Base-by-base conservation (phyloP, 257 asterid genomes). In the Petunia axillaris region DNA sequence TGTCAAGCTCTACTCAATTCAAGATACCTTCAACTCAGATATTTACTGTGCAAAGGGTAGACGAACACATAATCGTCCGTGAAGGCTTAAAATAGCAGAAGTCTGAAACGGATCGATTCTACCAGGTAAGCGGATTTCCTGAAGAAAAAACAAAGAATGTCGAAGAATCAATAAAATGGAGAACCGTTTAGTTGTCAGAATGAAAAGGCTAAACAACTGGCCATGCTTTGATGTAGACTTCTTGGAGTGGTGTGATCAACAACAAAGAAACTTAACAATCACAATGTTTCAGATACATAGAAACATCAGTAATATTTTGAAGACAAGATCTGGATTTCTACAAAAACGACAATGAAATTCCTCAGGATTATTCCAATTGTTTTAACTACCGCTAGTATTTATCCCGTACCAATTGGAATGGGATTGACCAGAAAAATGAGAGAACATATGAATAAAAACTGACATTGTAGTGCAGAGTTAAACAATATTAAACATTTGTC, bases 41-140 rank as follows among this genome's bases (percentile, higher is more conserved):
- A 71, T 80, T 87, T 43, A 50, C 82, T 87, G 91, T 86, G 89
- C 96, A 73, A 93, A 92, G 14, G 98, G 98, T 48, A 92, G 91
- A 6, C 96, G 93, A 13, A 93, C 92, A 82, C 78, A 85, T 58
- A 93, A 91, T 15, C 96, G 91, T 4, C 98, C 97, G 36, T 92
- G 95, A 53, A 92, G 88, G 87, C 96, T 92, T 53, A 93, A 93
- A 44, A 88, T 93, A 14, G 97, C 97, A 63, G 94, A 90, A 10
- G 98, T 91, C 79, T 86, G 91, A 70, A 90, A 89, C 2, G 97
- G 98, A 83, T 93, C 91, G 40, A 93, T 92, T 83, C 92, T 87
- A 25, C 85, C 88, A 36, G 98, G 98, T 83, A 93, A 84, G 86
- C 80, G 91, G 10, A 93, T 88, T 76, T 92, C 94, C 98, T 93